Percentiles rank a stretch among this genome's conserved stretches.
Conservation (phyloP, 192 early-diverging fungal genomes). For the Umbelopsis vinacea region DNA sequence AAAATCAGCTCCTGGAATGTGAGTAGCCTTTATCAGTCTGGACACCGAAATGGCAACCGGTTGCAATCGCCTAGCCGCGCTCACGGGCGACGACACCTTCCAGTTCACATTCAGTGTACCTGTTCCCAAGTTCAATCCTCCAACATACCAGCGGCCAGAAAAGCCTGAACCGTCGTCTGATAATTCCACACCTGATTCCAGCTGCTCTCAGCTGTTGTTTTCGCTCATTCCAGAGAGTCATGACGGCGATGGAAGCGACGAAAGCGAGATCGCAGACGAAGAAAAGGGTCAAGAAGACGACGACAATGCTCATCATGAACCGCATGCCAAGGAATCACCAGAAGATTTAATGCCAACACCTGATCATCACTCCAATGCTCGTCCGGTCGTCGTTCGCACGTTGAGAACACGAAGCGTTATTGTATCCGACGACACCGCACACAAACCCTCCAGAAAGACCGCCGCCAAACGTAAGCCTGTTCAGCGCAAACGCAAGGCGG, state of each 20-base stretch:
- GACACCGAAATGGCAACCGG: not conserved
- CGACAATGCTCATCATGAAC: not conserved
- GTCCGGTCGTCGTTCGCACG: not conserved
- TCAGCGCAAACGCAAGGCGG: too few relatives aligned
- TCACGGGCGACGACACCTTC: not conserved
- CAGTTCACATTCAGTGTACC: conserved; percentile 16
- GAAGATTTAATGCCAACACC: not conserved
- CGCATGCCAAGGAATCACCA: not conserved
- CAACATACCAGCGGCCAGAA: not conserved
- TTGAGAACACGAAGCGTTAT: not conserved
- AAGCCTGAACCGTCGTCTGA: conserved; percentile 6
- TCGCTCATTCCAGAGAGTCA: conserved; percentile 12
- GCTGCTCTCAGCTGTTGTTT: not conserved
- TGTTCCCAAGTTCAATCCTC: not conserved
- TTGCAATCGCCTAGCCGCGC: not conserved
- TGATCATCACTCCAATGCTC: too few relatives aligned
- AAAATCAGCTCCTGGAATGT: not conserved
- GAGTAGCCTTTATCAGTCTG: not conserved
- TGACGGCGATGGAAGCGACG: conserved; percentile 7
- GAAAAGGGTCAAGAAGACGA: not conserved
- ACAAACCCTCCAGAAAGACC: too few relatives aligned
- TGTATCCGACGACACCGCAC: not conserved
- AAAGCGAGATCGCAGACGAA: not conserved
- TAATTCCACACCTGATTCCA: conserved; percentile 14
- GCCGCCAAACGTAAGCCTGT: too few relatives aligned